phyloP scores from a whole-genome alignment of 192 early-diverging fungal species.

The Lunasporangiospora selenospora region DNA sequence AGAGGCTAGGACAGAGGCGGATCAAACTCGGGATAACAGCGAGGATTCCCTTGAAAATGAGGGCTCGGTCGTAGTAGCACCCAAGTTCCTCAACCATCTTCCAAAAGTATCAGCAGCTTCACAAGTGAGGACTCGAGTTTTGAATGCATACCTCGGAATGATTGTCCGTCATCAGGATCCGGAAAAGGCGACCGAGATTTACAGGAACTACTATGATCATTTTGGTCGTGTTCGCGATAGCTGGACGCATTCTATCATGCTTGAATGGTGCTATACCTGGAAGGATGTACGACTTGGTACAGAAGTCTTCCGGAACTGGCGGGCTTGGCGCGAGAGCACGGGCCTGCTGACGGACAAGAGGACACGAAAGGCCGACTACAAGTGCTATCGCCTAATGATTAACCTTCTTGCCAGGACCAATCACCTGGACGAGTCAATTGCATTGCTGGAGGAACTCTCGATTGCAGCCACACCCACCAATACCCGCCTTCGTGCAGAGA shows the following conservation, averaged over 20 bases:
- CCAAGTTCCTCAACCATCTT: no score
- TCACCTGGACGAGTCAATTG: slow-evolving; percentile 40
- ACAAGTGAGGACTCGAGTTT: slow-evolving; percentile 54
- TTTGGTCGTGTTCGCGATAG: slow-evolving; percentile 58
- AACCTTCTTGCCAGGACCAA: slow-evolving; percentile 64
- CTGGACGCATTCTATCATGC: slow-evolving; percentile 65
- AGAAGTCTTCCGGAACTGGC: slow-evolving; percentile 72
- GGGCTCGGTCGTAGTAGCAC: no score
- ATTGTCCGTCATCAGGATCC: slow-evolving; percentile 61
- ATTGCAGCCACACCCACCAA: slow-evolving; percentile 42
- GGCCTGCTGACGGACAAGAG: slow-evolving; percentile 31
- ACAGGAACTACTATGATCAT: slow-evolving; percentile 58
- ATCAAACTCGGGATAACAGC: not conserved
- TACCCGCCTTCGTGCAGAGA: slow-evolving; percentile 39
- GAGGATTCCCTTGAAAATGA: no score
- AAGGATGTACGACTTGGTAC: slow-evolving; percentile 66
- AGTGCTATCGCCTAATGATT: slow-evolving; percentile 66
- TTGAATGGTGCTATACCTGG: slow-evolving; percentile 66
- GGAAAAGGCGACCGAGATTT: slow-evolving; percentile 52
- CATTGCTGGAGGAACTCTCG: slow-evolving; percentile 33
- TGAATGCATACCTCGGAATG: slow-evolving; percentile 68
- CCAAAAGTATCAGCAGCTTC: slow-evolving; percentile 46
- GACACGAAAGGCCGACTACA: slow-evolving; percentile 61
- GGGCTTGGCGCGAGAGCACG: slow-evolving; percentile 59
- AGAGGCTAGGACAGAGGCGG: slow-evolving; percentile 1